Conservation (phyloP, 2,329 filamentous ascomycete species). For the Aspergillus chevalieri region DNA sequence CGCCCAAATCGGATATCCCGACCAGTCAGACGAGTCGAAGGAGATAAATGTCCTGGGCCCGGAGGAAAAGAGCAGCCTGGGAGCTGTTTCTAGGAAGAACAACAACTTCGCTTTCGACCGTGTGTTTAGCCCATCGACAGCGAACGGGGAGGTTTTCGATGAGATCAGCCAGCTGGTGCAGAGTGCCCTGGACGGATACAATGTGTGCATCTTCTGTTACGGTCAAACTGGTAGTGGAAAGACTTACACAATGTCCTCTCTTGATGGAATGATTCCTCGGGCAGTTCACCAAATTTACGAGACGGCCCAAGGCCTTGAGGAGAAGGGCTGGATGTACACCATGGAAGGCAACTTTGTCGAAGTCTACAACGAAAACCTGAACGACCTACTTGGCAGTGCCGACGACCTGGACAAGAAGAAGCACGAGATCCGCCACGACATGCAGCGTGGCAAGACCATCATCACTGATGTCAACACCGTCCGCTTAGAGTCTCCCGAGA, state of each 20-base stretch:
- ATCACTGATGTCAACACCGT: slow-evolving; percentile 76
- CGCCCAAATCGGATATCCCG: slow-evolving; percentile 73
- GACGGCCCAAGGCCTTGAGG: slow-evolving; percentile 72
- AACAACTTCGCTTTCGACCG: slow-evolving; percentile 88
- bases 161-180: slow-evolving; percentile 97
- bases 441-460: slow-evolving; percentile 70
- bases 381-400: slow-evolving; percentile 73
- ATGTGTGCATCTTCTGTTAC: slow-evolving; percentile 98
- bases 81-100: slow-evolving; percentile 67
- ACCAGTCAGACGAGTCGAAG: slow-evolving; percentile 72
- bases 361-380: slow-evolving; percentile 96
- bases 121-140: slow-evolving; percentile 71
- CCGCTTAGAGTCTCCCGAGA: slow-evolving; percentile 67
- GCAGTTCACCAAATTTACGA: slow-evolving; percentile 92
- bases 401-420: slow-evolving; percentile 72
- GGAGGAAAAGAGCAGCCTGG: slow-evolving; percentile 76
- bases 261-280: slow-evolving; percentile 89
- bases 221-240: slow-evolving; percentile 96
- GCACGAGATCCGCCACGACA: slow-evolving; percentile 84
- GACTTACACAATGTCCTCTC: slow-evolving; percentile 89
- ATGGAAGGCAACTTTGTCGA: slow-evolving; percentile 96
- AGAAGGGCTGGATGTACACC: slow-evolving; percentile 88
- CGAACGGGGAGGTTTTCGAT: slow-evolving; percentile 84
- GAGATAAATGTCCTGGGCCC: slow-evolving; percentile 80
- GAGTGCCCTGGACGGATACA: slow-evolving; percentile 93